Evolutionary conservation across 2,329 filamentous ascomycete genomes (phyloP), one percentile per base, ranked within the genome.

Genomic region (Esteya vermicola): DNA sequence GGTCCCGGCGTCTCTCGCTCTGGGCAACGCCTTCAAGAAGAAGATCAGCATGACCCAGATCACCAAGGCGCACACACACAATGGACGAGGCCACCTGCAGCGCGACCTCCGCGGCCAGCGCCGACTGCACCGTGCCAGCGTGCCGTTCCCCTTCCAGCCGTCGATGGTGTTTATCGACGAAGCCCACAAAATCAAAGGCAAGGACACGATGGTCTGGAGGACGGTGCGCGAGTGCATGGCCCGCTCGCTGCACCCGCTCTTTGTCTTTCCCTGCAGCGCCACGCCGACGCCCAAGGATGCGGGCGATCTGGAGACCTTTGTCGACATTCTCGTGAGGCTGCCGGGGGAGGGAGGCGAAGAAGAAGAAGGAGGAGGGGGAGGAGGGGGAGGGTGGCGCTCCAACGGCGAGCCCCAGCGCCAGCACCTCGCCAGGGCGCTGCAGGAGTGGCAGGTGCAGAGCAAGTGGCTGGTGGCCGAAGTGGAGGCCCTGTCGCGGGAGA

Each of bases 161-260:
- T 38, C 36, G 3, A 38, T 38, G 36, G 36, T 32, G 6, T 38
- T 38, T 21, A 26, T 38, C n/a, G 36, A 38, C 21, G 36, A 32
- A 16, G 21, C 36, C 4, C 28, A 38, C 36, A 38, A 38, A 6
- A 21, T 38, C 9, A 38, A 32, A n/a, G 36, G 36, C 9, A 38
- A 26, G 10, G 36, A 32, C 21, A 38, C 36, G 5, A n/a, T n/a
- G 4, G n/a, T 38, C 9, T 38, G 36, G 36, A 23, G 19, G n/a
- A 16, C 25, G 14, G 27, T 38, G 6, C 36, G 36, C 26, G 20
- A 38, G 21, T 16, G 31, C 14, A 21, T 38, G 6, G 18, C 20
- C n/a, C 36, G 36, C 14, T 38, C 36, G 21, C 9, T 4, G 14
- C 3, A 31, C 14, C 36, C 36, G 3, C 16, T 38, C 8, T 38